Conservation (phyloP, 2,329 filamentous ascomycete species). For the Cladobotryum mycophilum region DNA sequence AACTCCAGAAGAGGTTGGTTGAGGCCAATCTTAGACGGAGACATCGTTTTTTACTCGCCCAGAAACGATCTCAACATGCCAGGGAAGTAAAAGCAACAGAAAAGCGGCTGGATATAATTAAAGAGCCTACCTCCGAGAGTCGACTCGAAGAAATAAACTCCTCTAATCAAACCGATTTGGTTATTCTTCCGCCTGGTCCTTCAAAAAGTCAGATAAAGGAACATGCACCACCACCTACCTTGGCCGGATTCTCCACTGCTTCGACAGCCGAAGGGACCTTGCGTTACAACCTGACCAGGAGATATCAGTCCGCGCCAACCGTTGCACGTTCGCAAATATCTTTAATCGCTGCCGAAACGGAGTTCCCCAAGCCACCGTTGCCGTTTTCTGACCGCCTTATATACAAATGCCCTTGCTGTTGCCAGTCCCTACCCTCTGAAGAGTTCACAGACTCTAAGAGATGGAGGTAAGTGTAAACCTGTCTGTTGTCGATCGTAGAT, state of each 20-base stretch:
- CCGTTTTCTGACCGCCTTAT: not conserved
- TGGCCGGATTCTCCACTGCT: not conserved
- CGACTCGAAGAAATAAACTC: too few species aligned
- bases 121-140: too few species aligned
- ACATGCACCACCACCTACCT: not conserved
- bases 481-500: not conserved
- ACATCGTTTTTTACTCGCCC: not conserved
- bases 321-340: not conserved
- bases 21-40: not conserved
- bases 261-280: not conserved
- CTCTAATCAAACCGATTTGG: too few species aligned
- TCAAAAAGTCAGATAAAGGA: not conserved
- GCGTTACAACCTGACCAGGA: not conserved
- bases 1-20: not conserved
- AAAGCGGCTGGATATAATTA: too few species aligned
- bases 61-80: not conserved
- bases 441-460: not conserved
- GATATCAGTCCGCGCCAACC: not conserved
- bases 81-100: not conserved
- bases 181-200: too few species aligned
- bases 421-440: slow-evolving; percentile 3
- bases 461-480: not conserved
- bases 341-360: not conserved
- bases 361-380: not conserved
- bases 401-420: slow-evolving; percentile 11